These are phyloP conservation scores for Phytophthora multivora DNA, from an alignment of 352 stramenopile species.

Conservation along the genomic window DNA sequence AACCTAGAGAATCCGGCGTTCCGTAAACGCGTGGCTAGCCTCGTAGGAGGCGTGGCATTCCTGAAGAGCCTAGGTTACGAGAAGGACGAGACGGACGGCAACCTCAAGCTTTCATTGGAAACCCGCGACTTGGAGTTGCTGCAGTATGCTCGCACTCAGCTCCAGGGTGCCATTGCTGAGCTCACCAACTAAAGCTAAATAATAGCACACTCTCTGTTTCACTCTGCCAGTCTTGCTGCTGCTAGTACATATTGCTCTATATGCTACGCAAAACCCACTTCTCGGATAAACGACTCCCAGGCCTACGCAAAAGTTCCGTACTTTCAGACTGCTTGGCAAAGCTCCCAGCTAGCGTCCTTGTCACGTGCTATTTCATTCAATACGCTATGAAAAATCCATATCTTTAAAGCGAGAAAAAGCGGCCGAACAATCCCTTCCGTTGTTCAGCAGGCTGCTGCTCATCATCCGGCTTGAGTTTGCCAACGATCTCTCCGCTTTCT, in stretches of 20 bases:
- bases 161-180: conserved; percentile 68
- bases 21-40: conserved; percentile 85
- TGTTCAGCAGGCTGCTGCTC: conserved; percentile 29
- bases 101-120: conserved; percentile 67
- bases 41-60: conserved; percentile 85
- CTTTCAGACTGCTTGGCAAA: background rate
- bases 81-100: conserved; percentile 77
- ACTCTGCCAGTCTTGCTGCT: background rate
- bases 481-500: conserved; percentile 22
- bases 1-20: conserved; percentile 92
- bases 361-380: conserved; percentile 16
- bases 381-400: conserved; percentile 17
- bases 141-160: conserved; percentile 56
- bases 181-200: conserved; percentile 51
- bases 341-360: background rate
- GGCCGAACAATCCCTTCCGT: conserved; percentile 64
- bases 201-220: conserved; percentile 11
- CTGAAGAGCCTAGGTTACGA: conserved; percentile 90
- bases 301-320: conserved; percentile 6
- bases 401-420: conserved; percentile 74
- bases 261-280: background rate
- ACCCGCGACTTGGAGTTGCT: conserved; percentile 68
- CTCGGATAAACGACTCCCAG: background rate
- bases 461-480: conserved; percentile 16
- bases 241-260: background rate